Conservation (phyloP, 2,329 filamentous ascomycete species). For the Talaromyces islandicus region DNA sequence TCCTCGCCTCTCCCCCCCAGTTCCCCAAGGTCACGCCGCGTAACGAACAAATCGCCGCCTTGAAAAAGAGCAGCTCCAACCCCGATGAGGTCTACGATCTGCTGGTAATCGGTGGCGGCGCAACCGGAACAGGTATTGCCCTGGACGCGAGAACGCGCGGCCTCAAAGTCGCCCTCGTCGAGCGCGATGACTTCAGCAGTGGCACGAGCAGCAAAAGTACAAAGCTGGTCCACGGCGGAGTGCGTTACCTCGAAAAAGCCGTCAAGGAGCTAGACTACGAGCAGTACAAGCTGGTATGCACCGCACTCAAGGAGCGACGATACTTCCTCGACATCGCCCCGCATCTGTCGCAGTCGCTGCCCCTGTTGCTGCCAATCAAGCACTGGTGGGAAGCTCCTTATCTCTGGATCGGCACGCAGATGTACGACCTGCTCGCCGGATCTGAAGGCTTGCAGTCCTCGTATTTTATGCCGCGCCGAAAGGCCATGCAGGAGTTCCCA, state of each 20-base stretch:
- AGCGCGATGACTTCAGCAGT: conserved; percentile 74
- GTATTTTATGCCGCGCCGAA: conserved; percentile 80
- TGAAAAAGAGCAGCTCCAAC: conserved; percentile 37
- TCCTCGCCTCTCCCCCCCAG: conserved; percentile 25
- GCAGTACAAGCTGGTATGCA: conserved; percentile 73
- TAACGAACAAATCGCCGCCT: conserved; percentile 46
- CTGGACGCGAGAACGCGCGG: conserved; percentile 74
- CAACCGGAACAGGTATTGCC: conserved; percentile 73
- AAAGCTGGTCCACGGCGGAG: conserved; percentile 77
- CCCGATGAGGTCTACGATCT: conserved; percentile 62
- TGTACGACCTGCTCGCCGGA: conserved; percentile 78
- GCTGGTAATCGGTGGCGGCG: conserved; percentile 71
- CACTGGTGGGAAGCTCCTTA: conserved; percentile 78
- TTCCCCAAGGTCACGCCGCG: conserved; percentile 47
- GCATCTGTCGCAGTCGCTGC: conserved; percentile 72
- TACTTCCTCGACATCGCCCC: conserved; percentile 78
- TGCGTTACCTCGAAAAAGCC: conserved; percentile 78
- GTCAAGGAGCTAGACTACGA: conserved; percentile 79
- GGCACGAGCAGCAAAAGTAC: conserved; percentile 83
- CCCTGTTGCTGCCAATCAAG: conserved; percentile 75
- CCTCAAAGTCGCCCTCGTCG: conserved; percentile 71
- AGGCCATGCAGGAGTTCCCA: conserved; percentile 78
- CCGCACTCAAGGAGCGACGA: conserved; percentile 73
- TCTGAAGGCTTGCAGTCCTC: conserved; percentile 82
- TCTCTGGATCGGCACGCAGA: conserved; percentile 66